Percentiles rank a stretch among this genome's conserved stretches.
Evolutionary conservation across 768 basidiomycete species (phyloP).

Genomic region (Amanita phalloides): DNA sequence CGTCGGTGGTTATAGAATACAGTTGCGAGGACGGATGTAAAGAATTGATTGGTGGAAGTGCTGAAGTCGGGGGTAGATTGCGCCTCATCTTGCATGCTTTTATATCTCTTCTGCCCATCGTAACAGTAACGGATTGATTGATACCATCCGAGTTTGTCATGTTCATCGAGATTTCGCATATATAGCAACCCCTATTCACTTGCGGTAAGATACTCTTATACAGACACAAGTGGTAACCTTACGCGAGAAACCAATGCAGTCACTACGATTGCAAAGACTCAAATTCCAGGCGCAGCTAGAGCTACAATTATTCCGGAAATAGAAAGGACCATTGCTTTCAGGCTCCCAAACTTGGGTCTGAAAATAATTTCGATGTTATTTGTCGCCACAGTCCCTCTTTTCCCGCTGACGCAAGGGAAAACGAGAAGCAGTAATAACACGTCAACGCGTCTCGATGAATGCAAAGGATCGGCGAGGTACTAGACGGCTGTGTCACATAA

Average conservation of each 20-base stretch:
- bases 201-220: background rate
- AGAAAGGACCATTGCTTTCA: too few species aligned
- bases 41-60: background rate
- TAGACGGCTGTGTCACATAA: background rate
- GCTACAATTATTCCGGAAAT: too few species aligned
- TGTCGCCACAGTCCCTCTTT: too few species aligned
- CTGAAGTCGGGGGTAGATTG: background rate
- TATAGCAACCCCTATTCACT: background rate
- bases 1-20: conserved; percentile 3
- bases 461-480: background rate
- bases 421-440: too few species aligned
- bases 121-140: background rate
- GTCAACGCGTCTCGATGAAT: background rate
- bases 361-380: too few species aligned
- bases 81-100: background rate
- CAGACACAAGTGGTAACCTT: background rate
- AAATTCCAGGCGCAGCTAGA: too few species aligned
- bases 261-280: background rate
- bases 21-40: background rate
- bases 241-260: background rate
- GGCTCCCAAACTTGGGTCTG: too few species aligned
- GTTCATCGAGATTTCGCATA: background rate
- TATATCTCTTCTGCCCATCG: background rate
- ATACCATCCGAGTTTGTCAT: background rate
- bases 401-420: background rate